Base-by-base conservation (phyloP, 805 yeast genomes). In the Pichia membranifaciens region DNA sequence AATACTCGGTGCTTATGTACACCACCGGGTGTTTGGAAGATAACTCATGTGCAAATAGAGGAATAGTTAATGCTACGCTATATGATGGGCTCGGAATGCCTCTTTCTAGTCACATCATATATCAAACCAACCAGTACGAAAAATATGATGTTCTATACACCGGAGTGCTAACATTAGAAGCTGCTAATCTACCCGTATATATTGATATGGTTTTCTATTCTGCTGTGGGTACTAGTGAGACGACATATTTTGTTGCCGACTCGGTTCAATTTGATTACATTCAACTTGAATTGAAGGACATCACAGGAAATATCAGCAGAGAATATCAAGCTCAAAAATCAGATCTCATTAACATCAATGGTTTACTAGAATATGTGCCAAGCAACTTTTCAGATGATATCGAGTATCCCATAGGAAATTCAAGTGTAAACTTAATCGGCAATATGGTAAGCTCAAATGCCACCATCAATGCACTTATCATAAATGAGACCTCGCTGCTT, bases 21-120 rank as follows among this genome's bases (percentile, higher is more conserved):
- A 93, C 99, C 0, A 96, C 96, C 0, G 98, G 98, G 0, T 93
- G 99, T 67, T 45, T 62, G 1, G 61, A 56, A 3, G 96, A 86
- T 60, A 65, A 68, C 43, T 74, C 93, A 0, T 93, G 99, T 66
- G 54, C 61, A 20, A 49, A 67, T 18, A 75, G 99, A 60, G 91
- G 95, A 10, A 74, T 78, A 22, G 91, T 87, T 3, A 87, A 87
- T 56, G 96, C 83, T 0, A 75, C 95, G 0, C 69, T 90, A 2
- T 69, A 64, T 52, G 75, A 76, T 34, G 73, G 72, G 9, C 69
- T 74, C 29, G 77, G 75, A 20, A 57, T 61, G 0, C 48, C 73
- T 1, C 56, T 81, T 3, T 57, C 73, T 2, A 57, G 78, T 1
- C 54, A 67, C 2, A 53, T 73, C 37, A 69, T 91, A 20, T 88